Evolutionary conservation across 139 green algal genomes (phyloP), one percentile per base, ranked within the genome.

Genomic region (Coelastrella sp.): DNA sequence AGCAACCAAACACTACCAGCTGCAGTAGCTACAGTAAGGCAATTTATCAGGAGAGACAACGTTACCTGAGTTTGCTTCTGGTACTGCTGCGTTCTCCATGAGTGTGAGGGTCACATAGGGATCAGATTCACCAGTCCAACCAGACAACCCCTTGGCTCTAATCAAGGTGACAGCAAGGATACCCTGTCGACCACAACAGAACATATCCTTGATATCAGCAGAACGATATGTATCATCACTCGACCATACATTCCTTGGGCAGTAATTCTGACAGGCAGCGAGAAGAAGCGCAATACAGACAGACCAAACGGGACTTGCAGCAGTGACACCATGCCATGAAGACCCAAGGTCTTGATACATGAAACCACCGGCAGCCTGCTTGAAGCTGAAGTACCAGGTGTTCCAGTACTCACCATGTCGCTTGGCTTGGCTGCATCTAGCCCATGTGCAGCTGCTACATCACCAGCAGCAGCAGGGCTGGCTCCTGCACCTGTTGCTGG

Each of bases 151-250:
- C 5, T 59, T 57, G 0, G 80, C 80, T 4, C 80, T 66, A 21
- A 86, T 51, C 2, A 86, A 19, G 5, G 67, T 86, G 21, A 86
- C 67, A 30, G 80, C 34, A 25, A 86, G 37, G 37, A 86, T 86
- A 48, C 78, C 41, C 60, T 75, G 60, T 40, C 75, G 23, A 4
- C 13, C 48, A 81, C n/a, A n/a, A n/a, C n/a, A n/a, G n/a, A n/a
- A n/a, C n/a, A n/a, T n/a, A n/a, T n/a, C n/a, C n/a, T n/a, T n/a
- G n/a, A n/a, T n/a, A n/a, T n/a, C n/a, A n/a, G n/a, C n/a, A n/a
- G n/a, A n/a, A n/a, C n/a, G n/a, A n/a, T n/a, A n/a, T n/a, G n/a
- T n/a, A n/a, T n/a, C n/a, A n/a, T n/a, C n/a, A n/a, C n/a, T n/a
- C n/a, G n/a, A n/a, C n/a, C n/a, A n/a, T n/a, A n/a, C n/a, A n/a